phyloP scores from a whole-genome alignment of 139 green algal species.

The Mesotaenium endlicherianum region DNA sequence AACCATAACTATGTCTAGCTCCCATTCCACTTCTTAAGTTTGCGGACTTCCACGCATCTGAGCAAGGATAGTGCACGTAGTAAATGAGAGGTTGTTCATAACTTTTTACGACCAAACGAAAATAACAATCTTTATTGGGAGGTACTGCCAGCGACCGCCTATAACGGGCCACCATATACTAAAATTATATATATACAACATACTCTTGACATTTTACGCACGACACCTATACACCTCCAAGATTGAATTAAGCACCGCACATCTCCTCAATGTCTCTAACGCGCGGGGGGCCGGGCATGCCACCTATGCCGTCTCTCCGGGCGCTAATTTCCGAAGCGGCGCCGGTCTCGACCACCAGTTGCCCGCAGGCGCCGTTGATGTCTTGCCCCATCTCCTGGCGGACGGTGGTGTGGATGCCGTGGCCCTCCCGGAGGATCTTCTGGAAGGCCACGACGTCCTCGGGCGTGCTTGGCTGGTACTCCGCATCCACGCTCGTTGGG shows the following conservation, averaged over 20 bases:
- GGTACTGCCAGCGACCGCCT: too few relatives aligned
- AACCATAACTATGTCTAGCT: too few relatives aligned
- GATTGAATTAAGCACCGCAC: not conserved
- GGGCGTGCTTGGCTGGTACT: conserved; percentile 24
- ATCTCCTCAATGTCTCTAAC: not conserved
- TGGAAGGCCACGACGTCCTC: conserved; percentile 65
- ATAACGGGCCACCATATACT: not conserved
- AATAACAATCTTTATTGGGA: too few relatives aligned
- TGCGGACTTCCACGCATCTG: too few relatives aligned
- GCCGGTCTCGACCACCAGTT: conserved; percentile 62
- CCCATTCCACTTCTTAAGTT: too few relatives aligned
- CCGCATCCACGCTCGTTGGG: conserved; percentile 51
- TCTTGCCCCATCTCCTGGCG: conserved; percentile 90
- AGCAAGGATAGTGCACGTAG: too few relatives aligned
- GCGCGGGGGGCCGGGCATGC: not conserved
- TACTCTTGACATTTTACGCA: not conserved
- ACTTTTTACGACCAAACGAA: too few relatives aligned
- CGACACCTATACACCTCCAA: too few relatives aligned
- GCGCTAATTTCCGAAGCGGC: not conserved
- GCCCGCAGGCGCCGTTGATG: conserved; percentile 81
- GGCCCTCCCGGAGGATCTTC: conserved; percentile 62
- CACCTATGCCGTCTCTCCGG: not conserved
- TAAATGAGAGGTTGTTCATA: too few relatives aligned
- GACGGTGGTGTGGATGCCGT: conserved; percentile 77
- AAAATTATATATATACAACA: not conserved